Conservation (phyloP, 2,329 filamentous ascomycete species). For the Aureobasidium sp. region DNA sequence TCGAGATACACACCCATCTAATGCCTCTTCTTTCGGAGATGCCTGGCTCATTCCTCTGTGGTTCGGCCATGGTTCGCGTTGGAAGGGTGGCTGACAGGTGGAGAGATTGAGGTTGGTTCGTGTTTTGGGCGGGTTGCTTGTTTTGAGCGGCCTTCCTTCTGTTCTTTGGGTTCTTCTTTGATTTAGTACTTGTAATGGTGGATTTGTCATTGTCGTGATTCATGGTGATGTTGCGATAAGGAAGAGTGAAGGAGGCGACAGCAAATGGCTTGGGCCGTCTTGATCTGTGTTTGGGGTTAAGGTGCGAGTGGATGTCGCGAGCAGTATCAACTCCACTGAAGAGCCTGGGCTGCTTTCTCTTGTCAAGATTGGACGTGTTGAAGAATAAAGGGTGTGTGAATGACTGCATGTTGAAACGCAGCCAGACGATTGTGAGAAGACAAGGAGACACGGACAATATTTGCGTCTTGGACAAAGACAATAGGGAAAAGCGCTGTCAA, state of each 20-base stretch:
- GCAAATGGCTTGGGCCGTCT: not conserved
- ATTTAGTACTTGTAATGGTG: not conserved
- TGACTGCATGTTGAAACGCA: not conserved
- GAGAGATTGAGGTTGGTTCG: not conserved
- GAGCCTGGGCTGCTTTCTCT: not conserved
- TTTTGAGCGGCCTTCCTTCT: not conserved
- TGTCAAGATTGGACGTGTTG: too few relatives aligned
- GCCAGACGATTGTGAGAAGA: not conserved
- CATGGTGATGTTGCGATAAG: not conserved
- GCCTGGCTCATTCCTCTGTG: not conserved
- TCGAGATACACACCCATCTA: not conserved
- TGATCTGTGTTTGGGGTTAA: not conserved
- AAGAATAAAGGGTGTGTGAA: not conserved
- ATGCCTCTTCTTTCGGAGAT: constrained; percentile 7
- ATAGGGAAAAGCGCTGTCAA: not conserved
- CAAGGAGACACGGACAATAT: not conserved
- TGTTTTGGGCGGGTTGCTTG: not conserved
- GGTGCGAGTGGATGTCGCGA: not conserved
- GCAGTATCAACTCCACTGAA: not conserved
- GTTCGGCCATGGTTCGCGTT: not conserved
- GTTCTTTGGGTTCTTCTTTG: not conserved
- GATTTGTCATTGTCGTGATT: not conserved
- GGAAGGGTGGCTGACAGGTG: not conserved
- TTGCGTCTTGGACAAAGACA: not conserved
- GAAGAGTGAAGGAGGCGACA: not conserved